Percentiles rank a stretch among this genome's conserved stretches.
phyloP scores from a whole-genome alignment of 768 basidiomycete species.

The Dacryopinax primogenitus region DNA sequence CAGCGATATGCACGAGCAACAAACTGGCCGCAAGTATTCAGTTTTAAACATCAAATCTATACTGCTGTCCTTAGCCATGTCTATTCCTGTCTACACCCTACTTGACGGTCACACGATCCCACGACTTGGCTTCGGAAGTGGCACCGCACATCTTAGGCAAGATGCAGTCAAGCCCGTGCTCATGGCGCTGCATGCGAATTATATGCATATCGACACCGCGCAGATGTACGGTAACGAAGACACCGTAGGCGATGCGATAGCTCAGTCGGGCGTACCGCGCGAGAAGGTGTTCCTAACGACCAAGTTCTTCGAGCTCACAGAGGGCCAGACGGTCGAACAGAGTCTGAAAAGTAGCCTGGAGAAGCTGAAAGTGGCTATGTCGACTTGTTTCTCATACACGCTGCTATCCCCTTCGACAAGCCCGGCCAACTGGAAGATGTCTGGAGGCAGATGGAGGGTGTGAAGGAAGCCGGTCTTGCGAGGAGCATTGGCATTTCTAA shows the following conservation, averaged over 20 bases:
- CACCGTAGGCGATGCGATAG: slow-evolving; percentile 24
- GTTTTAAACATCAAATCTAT: no score
- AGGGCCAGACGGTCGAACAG: slow-evolving; percentile 16
- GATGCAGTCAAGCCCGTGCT: background rate
- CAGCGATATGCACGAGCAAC: no score
- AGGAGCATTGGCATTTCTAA: slow-evolving; percentile 61
- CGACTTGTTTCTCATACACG: slow-evolving; percentile 54
- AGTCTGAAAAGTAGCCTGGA: slow-evolving; percentile 23
- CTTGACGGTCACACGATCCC: slow-evolving; percentile 45
- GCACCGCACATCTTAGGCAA: no score
- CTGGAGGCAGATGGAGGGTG: slow-evolving; percentile 51
- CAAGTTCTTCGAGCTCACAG: slow-evolving; percentile 13
- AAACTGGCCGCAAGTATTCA: no score
- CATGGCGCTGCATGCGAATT: slow-evolving; percentile 22
- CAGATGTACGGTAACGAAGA: slow-evolving; percentile 25
- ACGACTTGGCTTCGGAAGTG: slow-evolving; percentile 51
- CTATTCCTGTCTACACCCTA: slow-evolving; percentile 31
- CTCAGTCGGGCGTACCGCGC: slow-evolving; percentile 16
- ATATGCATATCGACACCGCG: slow-evolving; percentile 23
- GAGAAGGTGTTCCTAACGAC: slow-evolving; percentile 25
- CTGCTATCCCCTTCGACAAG: slow-evolving; percentile 22
- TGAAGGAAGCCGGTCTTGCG: slow-evolving; percentile 35
- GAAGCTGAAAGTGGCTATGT: slow-evolving; percentile 38
- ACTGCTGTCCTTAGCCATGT: background rate
- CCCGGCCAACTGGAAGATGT: slow-evolving; percentile 36